A percentile compares a stretch with the other conserved stretches of the same genome.
Evolutionary conservation across 1,284 basidiomycete species (phyloP).

Genomic region (Athelia psychrophila): DNA sequence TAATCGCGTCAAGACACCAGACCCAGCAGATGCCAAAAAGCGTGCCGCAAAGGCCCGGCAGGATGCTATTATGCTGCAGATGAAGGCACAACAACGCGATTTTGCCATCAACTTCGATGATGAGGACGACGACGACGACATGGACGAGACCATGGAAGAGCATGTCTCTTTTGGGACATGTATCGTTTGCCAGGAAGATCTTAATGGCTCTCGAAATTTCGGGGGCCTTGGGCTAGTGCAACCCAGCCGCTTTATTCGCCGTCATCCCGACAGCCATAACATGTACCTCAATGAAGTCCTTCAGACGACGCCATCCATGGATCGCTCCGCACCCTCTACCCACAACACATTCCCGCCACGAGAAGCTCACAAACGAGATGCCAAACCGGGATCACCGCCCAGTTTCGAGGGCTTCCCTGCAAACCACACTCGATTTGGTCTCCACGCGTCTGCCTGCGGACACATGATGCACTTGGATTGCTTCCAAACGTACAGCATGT

Average conservation of each 20-base stretch:
- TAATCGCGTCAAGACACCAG: conserved; percentile 35
- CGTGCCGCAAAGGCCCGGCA: conserved; percentile 82
- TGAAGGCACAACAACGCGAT: conserved; percentile 87
- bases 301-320: conserved; percentile 63
- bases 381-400: conserved; percentile 40
- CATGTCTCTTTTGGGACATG: conserved; percentile 82
- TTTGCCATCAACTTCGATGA: conserved; percentile 80
- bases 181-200: conserved; percentile 97
- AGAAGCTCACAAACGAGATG: conserved; percentile 45
- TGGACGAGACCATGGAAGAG: conserved; percentile 43
- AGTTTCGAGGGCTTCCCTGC: conserved; percentile 78
- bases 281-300: conserved; percentile 77
- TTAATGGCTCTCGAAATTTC: conserved; percentile 74
- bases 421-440: conserved; percentile 75
- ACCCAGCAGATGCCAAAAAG: conserved; percentile 69
- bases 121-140: conserved; percentile 50
- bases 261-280: conserved; percentile 72
- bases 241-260: conserved; percentile 82
- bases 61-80: conserved; percentile 88
- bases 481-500: conserved; percentile 88
- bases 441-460: conserved; percentile 89
- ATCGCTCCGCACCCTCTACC: conserved; percentile 39
- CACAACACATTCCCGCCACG: conserved; percentile 52
- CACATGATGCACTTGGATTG: conserved; percentile 98
- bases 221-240: conserved; percentile 91